Conservation (phyloP, 106 monocot genomes). For the Cymbidium sinense region DNA sequence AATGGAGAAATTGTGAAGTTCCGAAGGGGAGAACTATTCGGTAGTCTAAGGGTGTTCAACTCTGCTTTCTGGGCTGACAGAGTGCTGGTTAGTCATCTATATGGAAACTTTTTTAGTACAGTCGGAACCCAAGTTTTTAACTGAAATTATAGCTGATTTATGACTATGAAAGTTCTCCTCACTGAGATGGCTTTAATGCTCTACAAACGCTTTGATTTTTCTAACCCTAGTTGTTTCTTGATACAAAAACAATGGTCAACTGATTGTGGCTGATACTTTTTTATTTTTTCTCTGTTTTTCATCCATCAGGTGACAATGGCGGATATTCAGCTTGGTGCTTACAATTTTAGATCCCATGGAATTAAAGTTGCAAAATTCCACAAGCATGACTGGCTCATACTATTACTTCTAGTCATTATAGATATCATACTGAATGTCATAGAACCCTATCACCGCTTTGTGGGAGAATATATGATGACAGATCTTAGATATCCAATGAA, state of each 20-base stretch:
- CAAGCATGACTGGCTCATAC: slow-evolving; percentile 47
- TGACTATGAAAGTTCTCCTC: neutral
- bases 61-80: too few relatives aligned
- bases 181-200: too few relatives aligned
- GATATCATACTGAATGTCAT: slow-evolving; percentile 35
- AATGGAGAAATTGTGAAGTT: neutral
- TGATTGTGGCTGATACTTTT: neutral
- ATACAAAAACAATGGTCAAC: neutral
- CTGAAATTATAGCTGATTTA: too few relatives aligned
- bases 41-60: too few relatives aligned
- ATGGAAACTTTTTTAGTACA: too few relatives aligned
- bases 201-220: too few relatives aligned
- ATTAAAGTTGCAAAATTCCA: slow-evolving; percentile 25
- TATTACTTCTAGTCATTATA: slow-evolving; percentile 26
- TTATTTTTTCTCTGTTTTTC: neutral
- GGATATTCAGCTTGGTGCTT: slow-evolving; percentile 19
- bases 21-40: neutral
- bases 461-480: slow-evolving; percentile 52
- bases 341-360: slow-evolving; percentile 41
- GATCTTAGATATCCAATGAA: slow-evolving; percentile 63
- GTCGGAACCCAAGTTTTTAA: too few relatives aligned
- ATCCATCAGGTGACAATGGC: slow-evolving; percentile 12
- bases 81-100: too few relatives aligned
- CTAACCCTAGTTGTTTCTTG: neutral
- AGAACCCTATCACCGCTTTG: slow-evolving; percentile 63